Percentiles rank a stretch among this genome's conserved stretches.
Conservation (phyloP, 2,329 filamentous ascomycete genomes). For the Xylariaceae sp. region DNA sequence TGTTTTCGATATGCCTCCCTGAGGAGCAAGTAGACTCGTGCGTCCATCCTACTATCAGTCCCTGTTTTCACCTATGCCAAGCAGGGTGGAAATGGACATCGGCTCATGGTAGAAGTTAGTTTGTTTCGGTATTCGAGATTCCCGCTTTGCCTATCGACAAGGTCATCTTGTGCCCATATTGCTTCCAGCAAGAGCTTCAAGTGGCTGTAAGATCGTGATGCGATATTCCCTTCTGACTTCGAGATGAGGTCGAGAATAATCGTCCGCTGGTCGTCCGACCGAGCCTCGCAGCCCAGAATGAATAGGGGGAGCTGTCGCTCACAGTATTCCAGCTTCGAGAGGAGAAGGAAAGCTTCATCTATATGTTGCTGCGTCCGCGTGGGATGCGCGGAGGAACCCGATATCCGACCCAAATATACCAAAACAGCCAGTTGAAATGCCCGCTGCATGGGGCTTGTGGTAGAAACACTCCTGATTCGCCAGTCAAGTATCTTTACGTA, state of each 20-base stretch:
- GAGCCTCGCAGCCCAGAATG: conserved; percentile 29
- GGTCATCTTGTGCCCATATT: conserved; percentile 37
- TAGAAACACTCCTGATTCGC: conserved; percentile 24
- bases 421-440: conserved; percentile 30
- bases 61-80: background rate
- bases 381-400: conserved; percentile 10
- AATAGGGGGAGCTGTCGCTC: conserved; percentile 29
- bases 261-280: conserved; percentile 25
- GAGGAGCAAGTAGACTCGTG: too few species aligned
- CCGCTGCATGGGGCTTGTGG: conserved; percentile 13
- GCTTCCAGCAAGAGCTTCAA: conserved; percentile 27
- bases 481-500: conserved; percentile 28
- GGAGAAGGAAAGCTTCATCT: conserved; percentile 27
- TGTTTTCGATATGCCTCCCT: too few species aligned
- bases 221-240: conserved; percentile 21
- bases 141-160: conserved; percentile 11
- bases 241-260: conserved; percentile 30
- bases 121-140: background rate
- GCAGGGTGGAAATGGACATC: background rate
- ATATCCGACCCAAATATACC: conserved; percentile 32
- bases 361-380: conserved; percentile 21
- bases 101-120: conserved; percentile 1
- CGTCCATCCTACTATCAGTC: too few species aligned
- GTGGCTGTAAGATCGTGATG: conserved; percentile 23
- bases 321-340: conserved; percentile 24